Conservation (phyloP, 257 asterid genomes). For the Ajuga chamaepitys region DNA sequence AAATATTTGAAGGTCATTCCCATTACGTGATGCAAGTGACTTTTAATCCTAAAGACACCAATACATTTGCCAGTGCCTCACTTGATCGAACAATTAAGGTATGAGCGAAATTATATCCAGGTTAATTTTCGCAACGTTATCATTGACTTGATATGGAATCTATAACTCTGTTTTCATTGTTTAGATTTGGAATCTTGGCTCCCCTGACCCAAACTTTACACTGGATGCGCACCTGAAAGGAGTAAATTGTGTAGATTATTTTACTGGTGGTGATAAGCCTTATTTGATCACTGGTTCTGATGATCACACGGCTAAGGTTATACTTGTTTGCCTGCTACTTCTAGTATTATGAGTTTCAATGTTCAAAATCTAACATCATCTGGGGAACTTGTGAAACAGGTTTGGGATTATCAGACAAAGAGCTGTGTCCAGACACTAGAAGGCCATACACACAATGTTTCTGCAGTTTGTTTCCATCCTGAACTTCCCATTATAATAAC, state of each 20-base stretch:
- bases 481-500: constrained; percentile 97
- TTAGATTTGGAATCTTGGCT: constrained; percentile 98
- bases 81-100: constrained; percentile 98
- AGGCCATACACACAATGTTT: constrained; percentile 98
- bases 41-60: constrained; percentile 95
- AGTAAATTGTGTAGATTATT: constrained; percentile 95
- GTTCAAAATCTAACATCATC: background rate
- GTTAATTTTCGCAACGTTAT: constrained; percentile 2
- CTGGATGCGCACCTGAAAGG: constrained; percentile 96
- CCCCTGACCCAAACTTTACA: constrained; percentile 98
- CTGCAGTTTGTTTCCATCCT: constrained; percentile 98
- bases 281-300: constrained; percentile 93
- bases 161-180: constrained; percentile 16
- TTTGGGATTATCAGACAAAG: constrained; percentile 98
- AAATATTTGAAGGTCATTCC: constrained; percentile 97
- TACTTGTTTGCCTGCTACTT: constrained; percentile 14
- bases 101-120: background rate
- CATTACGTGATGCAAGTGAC: constrained; percentile 99
- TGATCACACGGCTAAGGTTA: constrained; percentile 98
- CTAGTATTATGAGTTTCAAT: constrained; percentile 10
- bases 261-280: constrained; percentile 98
- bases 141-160: background rate
- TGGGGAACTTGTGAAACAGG: constrained; percentile 43
- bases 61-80: constrained; percentile 99
- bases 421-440: constrained; percentile 98